These are phyloP conservation scores for Penicillium sp. DNA, from an alignment of 2,329 filamentous ascomycete species.

Conservation along the genomic window DNA sequence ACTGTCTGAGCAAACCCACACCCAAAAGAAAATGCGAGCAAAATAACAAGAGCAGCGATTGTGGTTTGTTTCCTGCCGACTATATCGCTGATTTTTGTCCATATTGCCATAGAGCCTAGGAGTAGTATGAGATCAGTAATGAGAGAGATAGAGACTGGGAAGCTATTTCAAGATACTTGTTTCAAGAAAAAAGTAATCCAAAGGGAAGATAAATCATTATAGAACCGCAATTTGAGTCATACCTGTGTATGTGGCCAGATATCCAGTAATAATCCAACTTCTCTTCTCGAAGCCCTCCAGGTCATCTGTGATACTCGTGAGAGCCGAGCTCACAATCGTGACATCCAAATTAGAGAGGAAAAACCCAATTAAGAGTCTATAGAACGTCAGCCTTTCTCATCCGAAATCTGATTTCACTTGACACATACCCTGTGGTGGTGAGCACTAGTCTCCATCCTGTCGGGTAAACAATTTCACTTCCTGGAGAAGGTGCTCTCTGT, in stretches of 20 bases:
- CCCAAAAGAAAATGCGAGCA: conserved; percentile 30
- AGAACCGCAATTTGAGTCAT: conserved; percentile 1
- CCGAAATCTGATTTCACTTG: background rate
- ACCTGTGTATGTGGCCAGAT: conserved; percentile 34
- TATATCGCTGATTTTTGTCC: conserved; percentile 33
- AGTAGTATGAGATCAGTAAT: background rate
- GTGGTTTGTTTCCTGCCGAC: conserved; percentile 27
- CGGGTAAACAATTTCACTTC: conserved; percentile 23
- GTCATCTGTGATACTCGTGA: conserved; percentile 33
- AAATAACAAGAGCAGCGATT: conserved; percentile 24
- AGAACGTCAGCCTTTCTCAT: background rate
- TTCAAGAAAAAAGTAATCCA: background rate
- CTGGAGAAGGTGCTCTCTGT: conserved; percentile 19
- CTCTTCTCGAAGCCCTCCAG: conserved; percentile 31
- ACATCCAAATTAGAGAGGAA: conserved; percentile 34
- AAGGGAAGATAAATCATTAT: background rate
- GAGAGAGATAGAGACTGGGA: background rate
- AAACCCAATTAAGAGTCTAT: conserved; percentile 26
- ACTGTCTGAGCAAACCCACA: conserved; percentile 31
- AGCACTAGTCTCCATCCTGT: conserved; percentile 22
- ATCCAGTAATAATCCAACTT: conserved; percentile 37
- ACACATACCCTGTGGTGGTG: conserved; percentile 18
- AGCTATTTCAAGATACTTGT: background rate
- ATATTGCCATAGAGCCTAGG: conserved; percentile 30
- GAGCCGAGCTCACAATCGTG: conserved; percentile 35